Conservation (phyloP, 2,329 filamentous ascomycete species). For the Albophoma yamanashiensis region DNA sequence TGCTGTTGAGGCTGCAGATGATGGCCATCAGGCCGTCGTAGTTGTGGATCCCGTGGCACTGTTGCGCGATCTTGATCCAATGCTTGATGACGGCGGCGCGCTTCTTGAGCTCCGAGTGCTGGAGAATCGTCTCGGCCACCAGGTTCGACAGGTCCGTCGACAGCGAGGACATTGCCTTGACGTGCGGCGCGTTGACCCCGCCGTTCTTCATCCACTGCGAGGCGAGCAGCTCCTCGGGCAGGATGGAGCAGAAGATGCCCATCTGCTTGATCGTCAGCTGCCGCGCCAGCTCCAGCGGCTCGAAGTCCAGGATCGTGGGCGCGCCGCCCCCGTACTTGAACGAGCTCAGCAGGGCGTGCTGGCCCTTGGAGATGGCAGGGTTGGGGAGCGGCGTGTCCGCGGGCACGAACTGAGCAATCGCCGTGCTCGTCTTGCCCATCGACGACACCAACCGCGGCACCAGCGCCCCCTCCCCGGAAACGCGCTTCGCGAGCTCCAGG, state of each 20-base stretch:
- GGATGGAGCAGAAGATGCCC: constrained; percentile 79
- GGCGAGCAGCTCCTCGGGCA: constrained; percentile 82
- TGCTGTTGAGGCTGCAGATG: constrained; percentile 86
- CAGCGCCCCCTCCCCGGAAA: constrained; percentile 61
- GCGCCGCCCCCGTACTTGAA: constrained; percentile 63
- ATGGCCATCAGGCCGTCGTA: constrained; percentile 97
- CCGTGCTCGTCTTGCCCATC: constrained; percentile 78
- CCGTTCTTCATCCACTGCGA: constrained; percentile 91
- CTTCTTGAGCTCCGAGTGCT: constrained; percentile 84
- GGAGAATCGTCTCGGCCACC: constrained; percentile 85
- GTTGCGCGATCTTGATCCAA: constrained; percentile 90
- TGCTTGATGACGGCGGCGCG: constrained; percentile 86
- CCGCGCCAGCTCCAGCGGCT: constrained; percentile 79
- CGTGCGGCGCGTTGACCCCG: constrained; percentile 70
- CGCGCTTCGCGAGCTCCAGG: constrained; percentile 67
- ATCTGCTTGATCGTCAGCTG: constrained; percentile 92
- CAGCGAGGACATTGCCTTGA: constrained; percentile 85
- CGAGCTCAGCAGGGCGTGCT: constrained; percentile 58
- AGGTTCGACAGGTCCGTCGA: constrained; percentile 89
- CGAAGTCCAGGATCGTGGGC: constrained; percentile 79
- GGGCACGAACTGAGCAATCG: constrained; percentile 58
- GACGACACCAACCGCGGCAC: constrained; percentile 77
- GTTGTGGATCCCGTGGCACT: constrained; percentile 83
- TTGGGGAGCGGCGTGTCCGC: constrained; percentile 62
- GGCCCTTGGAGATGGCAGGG: constrained; percentile 63